Evolutionary conservation across 2,329 filamentous ascomycete genomes (phyloP), one percentile per base, ranked within the genome.

Genomic region (Pezicula neosporulosa): DNA sequence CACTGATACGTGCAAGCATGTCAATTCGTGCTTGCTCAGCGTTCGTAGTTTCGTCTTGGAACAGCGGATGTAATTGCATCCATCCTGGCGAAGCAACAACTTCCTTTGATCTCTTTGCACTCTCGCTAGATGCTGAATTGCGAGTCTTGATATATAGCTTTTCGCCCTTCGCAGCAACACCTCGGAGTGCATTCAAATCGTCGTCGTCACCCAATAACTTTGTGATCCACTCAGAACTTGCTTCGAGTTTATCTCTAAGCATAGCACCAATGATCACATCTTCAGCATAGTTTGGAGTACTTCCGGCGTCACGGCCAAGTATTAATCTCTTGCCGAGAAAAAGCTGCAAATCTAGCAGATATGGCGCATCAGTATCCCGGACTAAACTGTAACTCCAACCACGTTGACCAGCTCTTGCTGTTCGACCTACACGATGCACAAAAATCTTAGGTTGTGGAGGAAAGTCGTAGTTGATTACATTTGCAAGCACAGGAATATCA

Each of bases 391-490:
- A 99, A 72, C 87, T 89, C 94, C 94, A 97, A 56, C 94, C 94
- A 58, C 87, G 84, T 62, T 90, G 86, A 13, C 93, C 94, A 42
- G 95, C 95, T 80, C 94, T 85, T 38, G 94, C 95, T 24, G 95
- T 99, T 72, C 94, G 86, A 63, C 94, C 94, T 44, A 99, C 94
- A 66, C 94, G 86, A 70, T 99, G 94, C 27, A 99, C 88, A 63
- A 95, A 99, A 39, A 99, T 85, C 72, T 99, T 99, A 18, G 94
- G 90, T 64, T 97, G 94, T 2, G 93, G 89, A 3, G 94, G 93
- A 58, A 99, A 99, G 66, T 97, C 93, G 70, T 96, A 99, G 75
- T 99, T 97, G 75, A 99, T 93, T 53, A 99, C 94, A 66, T 99
- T 97, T 51, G 90, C 92, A 35, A 99, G 78, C 44, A 97, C 82